Conservation (phyloP, 257 asterid species). For the Echium plantagineum region DNA sequence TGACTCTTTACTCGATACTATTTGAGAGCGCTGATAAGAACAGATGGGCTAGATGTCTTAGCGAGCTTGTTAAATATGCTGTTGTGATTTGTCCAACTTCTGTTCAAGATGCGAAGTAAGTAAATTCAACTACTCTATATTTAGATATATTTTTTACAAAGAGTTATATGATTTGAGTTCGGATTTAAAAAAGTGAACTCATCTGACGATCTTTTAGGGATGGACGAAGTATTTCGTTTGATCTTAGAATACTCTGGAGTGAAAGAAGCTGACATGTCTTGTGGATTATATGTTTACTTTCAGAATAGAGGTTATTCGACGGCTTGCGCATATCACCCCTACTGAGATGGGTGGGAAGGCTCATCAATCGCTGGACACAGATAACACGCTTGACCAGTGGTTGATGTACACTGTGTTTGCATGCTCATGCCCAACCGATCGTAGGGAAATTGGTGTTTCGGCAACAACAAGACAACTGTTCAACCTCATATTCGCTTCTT, state of each 20-base stretch:
- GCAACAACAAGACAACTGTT: slow-evolving; percentile 80
- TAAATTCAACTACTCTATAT: neutral
- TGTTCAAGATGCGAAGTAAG: slow-evolving; percentile 93
- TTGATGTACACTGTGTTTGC: slow-evolving; percentile 96
- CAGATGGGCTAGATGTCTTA: slow-evolving; percentile 95
- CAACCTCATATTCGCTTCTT: slow-evolving; percentile 88
- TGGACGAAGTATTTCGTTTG: no score
- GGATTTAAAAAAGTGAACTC: no score
- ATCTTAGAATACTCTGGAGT: neutral
- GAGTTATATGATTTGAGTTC: no score
- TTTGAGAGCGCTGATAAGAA: slow-evolving; percentile 97
- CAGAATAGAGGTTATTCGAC: slow-evolving; percentile 89
- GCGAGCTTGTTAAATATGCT: slow-evolving; percentile 89
- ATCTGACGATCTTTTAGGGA: no score
- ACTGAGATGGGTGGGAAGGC: slow-evolving; percentile 96
- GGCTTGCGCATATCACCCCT: slow-evolving; percentile 89
- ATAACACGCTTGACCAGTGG: slow-evolving; percentile 95
- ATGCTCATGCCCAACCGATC: slow-evolving; percentile 80
- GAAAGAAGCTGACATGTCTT: neutral
- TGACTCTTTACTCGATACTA: slow-evolving; percentile 80
- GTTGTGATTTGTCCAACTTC: slow-evolving; percentile 91
- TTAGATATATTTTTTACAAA: no score
- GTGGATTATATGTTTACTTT: slow-evolving; percentile 16
- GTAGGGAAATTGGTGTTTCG: slow-evolving; percentile 80
- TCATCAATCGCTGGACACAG: slow-evolving; percentile 84